Evolutionary conservation across 805 yeast species (phyloP).

Genomic region (Myxozyma udenii): DNA sequence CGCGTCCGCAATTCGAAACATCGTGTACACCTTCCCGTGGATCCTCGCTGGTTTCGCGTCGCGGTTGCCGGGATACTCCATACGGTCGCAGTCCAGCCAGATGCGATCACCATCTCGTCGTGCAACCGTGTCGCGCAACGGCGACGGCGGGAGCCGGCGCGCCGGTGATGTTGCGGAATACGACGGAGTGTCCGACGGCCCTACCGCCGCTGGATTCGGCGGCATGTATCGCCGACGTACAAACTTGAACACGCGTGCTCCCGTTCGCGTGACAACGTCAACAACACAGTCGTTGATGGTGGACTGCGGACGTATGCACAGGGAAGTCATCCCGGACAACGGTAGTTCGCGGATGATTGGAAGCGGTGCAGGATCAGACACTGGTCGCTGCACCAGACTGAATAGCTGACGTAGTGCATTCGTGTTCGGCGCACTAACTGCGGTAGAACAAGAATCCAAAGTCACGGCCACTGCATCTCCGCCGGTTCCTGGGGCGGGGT

Average conservation of each 20-base stretch:
- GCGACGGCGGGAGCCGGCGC: neutral
- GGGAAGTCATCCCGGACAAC: slow-evolving; percentile 19
- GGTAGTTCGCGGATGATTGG: slow-evolving; percentile 25
- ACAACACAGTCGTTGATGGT: slow-evolving; percentile 16
- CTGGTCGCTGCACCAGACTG: neutral
- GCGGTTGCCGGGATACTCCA: neutral
- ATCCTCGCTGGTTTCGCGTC: neutral
- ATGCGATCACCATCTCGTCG: neutral
- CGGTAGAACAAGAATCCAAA: neutral
- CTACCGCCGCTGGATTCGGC: neutral
- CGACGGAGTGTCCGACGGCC: neutral
- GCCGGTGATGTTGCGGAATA: too few species aligned
- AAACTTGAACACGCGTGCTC: slow-evolving; percentile 10
- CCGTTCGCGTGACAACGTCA: slow-evolving; percentile 16
- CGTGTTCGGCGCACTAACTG: neutral
- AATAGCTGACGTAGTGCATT: neutral
- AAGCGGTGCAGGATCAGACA: neutral
- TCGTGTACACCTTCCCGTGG: slow-evolving; percentile 9
- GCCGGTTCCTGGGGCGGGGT: too few species aligned
- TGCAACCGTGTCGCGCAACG: neutral
- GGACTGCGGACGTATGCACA: slow-evolving; percentile 26
- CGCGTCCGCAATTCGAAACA: slow-evolving; percentile 4
- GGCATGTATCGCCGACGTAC: slow-evolving; percentile 14
- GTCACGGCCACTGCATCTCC: neutral
- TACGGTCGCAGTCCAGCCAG: neutral